Conservation (phyloP, 768 basidiomycete genomes). For the Flagelloscypha sp. region DNA sequence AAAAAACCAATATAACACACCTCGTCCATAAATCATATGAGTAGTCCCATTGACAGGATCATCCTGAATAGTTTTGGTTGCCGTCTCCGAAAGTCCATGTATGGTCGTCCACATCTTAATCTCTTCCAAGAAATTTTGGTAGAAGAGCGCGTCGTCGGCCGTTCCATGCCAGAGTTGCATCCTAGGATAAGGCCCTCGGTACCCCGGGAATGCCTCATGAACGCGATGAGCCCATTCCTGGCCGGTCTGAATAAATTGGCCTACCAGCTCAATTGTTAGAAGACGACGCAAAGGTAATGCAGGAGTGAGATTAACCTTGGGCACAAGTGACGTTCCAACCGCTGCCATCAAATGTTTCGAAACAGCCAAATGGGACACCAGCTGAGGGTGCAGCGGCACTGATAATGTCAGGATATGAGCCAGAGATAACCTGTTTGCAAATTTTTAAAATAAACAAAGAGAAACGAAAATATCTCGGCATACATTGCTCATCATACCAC, state of each 20-base stretch:
- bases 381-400: slow-evolving; percentile 39
- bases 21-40: slow-evolving; percentile 40
- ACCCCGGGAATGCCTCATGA: slow-evolving; percentile 41
- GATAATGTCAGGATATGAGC: slow-evolving; percentile 49
- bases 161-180: slow-evolving; percentile 53
- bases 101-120: slow-evolving; percentile 52
- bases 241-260: slow-evolving; percentile 32
- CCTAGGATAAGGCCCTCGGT: slow-evolving; percentile 41
- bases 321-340: slow-evolving; percentile 44
- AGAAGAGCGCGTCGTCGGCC: slow-evolving; percentile 40
- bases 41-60: slow-evolving; percentile 39
- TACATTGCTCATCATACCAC: too few relatives aligned
- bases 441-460: too few relatives aligned
- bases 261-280: too few relatives aligned
- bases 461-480: too few relatives aligned
- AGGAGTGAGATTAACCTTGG: too few relatives aligned
- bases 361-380: slow-evolving; percentile 49
- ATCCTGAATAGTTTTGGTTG: slow-evolving; percentile 29
- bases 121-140: slow-evolving; percentile 41
- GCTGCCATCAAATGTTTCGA: slow-evolving; percentile 39
- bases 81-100: slow-evolving; percentile 35
- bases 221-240: slow-evolving; percentile 44
- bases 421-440: slow-evolving; percentile 51
- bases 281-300: too few relatives aligned
- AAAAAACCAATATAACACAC: too few relatives aligned